A percentile compares a stretch with the other conserved stretches of the same genome.
Evolutionary conservation across 768 basidiomycete genomes (phyloP).

Genomic region (Termitomyces sp.): DNA sequence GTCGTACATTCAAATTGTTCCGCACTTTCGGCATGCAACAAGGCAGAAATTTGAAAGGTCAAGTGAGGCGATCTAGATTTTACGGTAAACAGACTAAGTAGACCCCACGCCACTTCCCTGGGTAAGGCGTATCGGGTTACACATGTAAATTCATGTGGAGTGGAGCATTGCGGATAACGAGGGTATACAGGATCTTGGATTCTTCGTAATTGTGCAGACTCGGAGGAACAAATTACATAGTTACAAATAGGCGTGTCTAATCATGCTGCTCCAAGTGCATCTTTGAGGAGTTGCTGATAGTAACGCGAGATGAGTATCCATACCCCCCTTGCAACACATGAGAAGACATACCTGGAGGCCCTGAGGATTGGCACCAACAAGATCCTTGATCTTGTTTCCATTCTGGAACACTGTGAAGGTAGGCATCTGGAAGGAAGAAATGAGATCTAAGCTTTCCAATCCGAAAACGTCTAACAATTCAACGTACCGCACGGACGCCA

Average conservation of each 20-base stretch:
- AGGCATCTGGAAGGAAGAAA: conserved; percentile 20
- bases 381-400: conserved; percentile 28
- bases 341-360: conserved; percentile 34
- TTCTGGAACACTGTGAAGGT: conserved; percentile 36
- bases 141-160: too few species aligned
- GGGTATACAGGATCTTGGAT: not conserved
- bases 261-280: not conserved
- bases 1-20: too few species aligned
- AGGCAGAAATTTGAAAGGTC: too few species aligned
- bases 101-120: too few species aligned
- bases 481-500: conserved; percentile 9
- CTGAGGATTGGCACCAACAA: conserved; percentile 47
- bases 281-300: not conserved
- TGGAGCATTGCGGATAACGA: too few species aligned
- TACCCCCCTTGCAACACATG: not conserved
- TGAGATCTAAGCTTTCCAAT: not conserved
- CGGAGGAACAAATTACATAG: not conserved
- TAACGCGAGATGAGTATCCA: not conserved
- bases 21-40: too few species aligned
- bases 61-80: too few species aligned
- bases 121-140: too few species aligned
- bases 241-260: not conserved
- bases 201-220: too few species aligned
- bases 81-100: too few species aligned
- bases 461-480: not conserved